Percentiles rank a stretch among this genome's conserved stretches.
Conservation (phyloP, 306 rosid genomes). For the Nissolia schottii region DNA sequence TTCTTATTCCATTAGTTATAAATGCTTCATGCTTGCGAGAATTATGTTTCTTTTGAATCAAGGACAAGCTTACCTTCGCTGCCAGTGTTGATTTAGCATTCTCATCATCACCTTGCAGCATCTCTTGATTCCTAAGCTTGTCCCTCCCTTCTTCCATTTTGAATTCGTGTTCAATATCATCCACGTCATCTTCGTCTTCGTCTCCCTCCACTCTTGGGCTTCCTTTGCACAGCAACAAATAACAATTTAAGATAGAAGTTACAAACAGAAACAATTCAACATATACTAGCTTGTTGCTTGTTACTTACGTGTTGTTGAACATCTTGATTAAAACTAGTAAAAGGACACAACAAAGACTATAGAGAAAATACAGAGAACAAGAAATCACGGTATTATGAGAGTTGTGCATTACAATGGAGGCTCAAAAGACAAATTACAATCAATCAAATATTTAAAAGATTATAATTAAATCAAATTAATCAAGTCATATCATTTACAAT, state of each 20-base stretch:
- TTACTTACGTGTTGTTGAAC: neutral
- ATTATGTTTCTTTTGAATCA: neutral
- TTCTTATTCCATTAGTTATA: neutral
- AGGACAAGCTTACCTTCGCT: constrained; percentile 6
- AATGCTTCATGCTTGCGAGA: neutral
- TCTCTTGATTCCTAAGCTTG: constrained; percentile 49
- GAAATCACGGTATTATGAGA: no score
- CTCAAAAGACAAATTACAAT: no score
- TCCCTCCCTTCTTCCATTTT: constrained; percentile 52
- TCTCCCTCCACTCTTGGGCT: constrained; percentile 96
- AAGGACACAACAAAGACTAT: no score
- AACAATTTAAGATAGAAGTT: neutral
- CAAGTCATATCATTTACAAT: no score
- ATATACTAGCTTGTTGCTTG: neutral
- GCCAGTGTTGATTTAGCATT: constrained; percentile 36
- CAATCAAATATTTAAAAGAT: no score
- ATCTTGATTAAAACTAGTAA: no score
- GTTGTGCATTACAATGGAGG: no score
- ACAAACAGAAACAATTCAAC: neutral
- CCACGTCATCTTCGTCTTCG: constrained; percentile 90
- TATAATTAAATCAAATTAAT: no score
- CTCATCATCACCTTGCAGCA: constrained; percentile 63
- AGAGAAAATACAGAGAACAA: no score
- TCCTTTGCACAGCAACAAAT: constrained; percentile 41
- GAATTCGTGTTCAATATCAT: constrained; percentile 94